phyloP scores from a whole-genome alignment of 768 basidiomycete genomes.

The Auricularia cornea region DNA sequence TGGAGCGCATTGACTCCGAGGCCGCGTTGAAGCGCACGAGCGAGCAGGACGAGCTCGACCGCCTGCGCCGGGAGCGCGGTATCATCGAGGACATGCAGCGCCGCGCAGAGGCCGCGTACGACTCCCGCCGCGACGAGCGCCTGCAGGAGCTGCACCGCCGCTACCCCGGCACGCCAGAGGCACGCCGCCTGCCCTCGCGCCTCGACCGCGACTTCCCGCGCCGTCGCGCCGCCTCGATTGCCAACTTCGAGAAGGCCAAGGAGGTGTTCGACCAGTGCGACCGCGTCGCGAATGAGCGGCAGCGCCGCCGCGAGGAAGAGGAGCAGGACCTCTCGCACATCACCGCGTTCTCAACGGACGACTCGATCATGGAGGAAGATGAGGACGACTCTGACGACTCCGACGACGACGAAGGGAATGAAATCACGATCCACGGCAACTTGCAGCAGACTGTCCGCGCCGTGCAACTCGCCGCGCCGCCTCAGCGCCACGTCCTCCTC shows the following conservation, averaged over 20 bases:
- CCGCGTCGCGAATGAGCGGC: not conserved
- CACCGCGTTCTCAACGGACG: not conserved
- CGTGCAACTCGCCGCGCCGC: not conserved
- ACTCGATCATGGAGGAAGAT: not conserved
- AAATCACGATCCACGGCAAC: not conserved
- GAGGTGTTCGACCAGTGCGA: not conserved
- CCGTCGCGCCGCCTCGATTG: not conserved
- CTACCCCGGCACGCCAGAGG: not conserved
- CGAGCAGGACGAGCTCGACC: not conserved
- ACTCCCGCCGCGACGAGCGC: not conserved
- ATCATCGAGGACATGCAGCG: not conserved
- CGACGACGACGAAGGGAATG: not conserved
- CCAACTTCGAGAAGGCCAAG: not conserved
- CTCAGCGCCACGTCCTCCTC: not conserved
- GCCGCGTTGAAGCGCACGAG: not conserved
- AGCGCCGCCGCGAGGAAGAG: not conserved
- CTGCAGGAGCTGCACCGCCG: no score
- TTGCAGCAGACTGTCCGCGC: not conserved
- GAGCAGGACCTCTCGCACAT: not conserved
- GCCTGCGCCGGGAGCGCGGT: not conserved
- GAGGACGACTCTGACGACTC: no score
- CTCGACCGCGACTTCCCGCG: not conserved
- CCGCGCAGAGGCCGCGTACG: not conserved
- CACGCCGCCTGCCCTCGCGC: not conserved
- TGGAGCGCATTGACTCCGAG: not conserved